These are phyloP conservation scores for Trypanosoma vivax DNA, from an alignment of 208 protist genomes.

Conservation along the genomic window DNA sequence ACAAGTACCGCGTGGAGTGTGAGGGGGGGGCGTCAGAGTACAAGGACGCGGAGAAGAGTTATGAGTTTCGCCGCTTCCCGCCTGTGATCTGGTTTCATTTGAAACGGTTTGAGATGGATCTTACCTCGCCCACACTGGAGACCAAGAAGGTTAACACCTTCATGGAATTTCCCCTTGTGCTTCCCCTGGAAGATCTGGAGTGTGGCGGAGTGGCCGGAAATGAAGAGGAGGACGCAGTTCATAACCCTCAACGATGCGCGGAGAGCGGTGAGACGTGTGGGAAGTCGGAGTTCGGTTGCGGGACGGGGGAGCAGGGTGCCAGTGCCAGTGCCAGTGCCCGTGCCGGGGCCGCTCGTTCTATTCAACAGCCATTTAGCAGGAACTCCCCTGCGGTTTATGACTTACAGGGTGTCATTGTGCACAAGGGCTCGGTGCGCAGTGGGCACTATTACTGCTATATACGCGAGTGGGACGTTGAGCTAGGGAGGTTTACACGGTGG, in stretches of 20 bases:
- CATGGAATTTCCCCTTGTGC: conserved; percentile 66
- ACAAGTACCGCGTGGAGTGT: conserved; percentile 86
- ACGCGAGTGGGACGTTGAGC: conserved; percentile 14
- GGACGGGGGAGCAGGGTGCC: too few relatives aligned
- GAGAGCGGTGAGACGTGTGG: too few relatives aligned
- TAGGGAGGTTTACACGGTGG: conserved; percentile 53
- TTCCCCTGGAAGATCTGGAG: conserved; percentile 58
- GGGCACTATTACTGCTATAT: conserved; percentile 21
- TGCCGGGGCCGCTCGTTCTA: too few relatives aligned
- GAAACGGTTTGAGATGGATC: conserved; percentile 89
- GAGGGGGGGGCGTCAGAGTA: conserved; percentile 65
- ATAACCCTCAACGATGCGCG: too few relatives aligned
- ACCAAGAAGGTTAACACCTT: conserved; percentile 76
- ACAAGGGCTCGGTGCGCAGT: conserved; percentile 76
- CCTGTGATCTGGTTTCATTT: conserved; percentile 84
- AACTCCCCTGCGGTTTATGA: conserved; percentile 77
- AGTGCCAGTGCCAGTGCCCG: too few relatives aligned
- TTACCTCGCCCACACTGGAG: conserved; percentile 64
- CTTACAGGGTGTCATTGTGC: conserved; percentile 81
- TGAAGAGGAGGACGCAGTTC: too few relatives aligned
- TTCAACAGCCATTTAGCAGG: conserved; percentile 26
- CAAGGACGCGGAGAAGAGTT: conserved; percentile 81
- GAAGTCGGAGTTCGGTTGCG: too few relatives aligned
- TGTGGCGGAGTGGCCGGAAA: too few relatives aligned
- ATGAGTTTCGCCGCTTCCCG: conserved; percentile 71